Percentiles rank a stretch among this genome's conserved stretches.
Evolutionary conservation across 768 basidiomycete species (phyloP).

Genomic region (Xerocomus spinulosus): DNA sequence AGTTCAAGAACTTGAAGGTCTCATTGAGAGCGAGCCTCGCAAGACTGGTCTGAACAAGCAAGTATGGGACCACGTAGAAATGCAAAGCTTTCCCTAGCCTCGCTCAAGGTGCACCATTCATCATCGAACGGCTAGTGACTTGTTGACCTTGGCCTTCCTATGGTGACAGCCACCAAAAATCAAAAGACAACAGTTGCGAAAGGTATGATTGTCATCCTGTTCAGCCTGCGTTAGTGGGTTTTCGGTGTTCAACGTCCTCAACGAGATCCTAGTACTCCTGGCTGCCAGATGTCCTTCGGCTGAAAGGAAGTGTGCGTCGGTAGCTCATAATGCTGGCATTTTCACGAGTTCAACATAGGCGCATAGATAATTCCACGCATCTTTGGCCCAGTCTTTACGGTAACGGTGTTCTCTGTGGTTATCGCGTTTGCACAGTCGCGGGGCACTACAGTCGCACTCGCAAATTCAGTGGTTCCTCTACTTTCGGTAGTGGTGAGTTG

Average conservation of each 20-base stretch:
- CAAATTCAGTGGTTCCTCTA: slow-evolving; percentile 83
- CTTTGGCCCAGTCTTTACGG: slow-evolving; percentile 77
- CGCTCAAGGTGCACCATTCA: slow-evolving; percentile 25
- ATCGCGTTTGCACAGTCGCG: slow-evolving; percentile 56
- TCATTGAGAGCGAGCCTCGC: not conserved
- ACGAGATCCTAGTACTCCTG: slow-evolving; percentile 63
- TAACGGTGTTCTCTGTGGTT: slow-evolving; percentile 66
- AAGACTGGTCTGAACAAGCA: not conserved
- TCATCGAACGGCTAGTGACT: not conserved
- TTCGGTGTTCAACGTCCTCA: not conserved
- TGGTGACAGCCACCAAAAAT: slow-evolving; percentile 38
- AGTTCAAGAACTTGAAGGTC: too few relatives aligned
- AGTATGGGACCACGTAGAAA: slow-evolving; percentile 24
- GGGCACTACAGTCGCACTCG: slow-evolving; percentile 59
- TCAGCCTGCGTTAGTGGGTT: not conserved
- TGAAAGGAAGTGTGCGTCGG: slow-evolving; percentile 72
- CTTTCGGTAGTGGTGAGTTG: slow-evolving; percentile 85
- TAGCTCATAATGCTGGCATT: not conserved
- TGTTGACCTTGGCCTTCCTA: not conserved
- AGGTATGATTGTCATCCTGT: slow-evolving; percentile 30
- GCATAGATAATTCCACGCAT: slow-evolving; percentile 65
- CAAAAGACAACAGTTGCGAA: slow-evolving; percentile 50
- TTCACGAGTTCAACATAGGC: slow-evolving; percentile 6
- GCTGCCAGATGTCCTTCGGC: slow-evolving; percentile 81
- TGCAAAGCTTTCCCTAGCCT: slow-evolving; percentile 12